phyloP scores from a whole-genome alignment of 176 grass and related monocot genomes.

The Zea luxurians region DNA sequence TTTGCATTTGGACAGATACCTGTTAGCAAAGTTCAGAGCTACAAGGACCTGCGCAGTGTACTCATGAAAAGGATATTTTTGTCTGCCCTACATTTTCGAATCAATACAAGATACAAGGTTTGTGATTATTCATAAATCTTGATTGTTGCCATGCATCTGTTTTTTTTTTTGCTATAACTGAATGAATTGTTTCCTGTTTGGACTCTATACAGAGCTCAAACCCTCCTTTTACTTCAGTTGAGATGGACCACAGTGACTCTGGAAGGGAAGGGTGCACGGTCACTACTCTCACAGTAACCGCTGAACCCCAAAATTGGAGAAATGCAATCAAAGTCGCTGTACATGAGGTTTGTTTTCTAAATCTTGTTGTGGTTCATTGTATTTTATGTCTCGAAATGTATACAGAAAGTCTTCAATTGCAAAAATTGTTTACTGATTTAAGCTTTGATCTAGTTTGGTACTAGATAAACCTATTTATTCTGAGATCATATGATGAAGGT shows the following conservation, averaged over 20 bases:
- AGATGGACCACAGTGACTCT: constrained; percentile 98
- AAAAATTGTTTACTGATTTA: background rate
- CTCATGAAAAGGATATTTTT: constrained; percentile 99
- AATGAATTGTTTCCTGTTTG: background rate
- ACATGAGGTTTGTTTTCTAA: constrained; percentile 76
- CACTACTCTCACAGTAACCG: constrained; percentile 93
- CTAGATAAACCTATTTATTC: constrained; percentile 4
- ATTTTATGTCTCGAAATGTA: constrained; percentile 13
- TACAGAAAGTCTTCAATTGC: background rate
- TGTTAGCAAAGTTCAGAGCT: constrained; percentile 67
- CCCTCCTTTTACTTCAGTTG: constrained; percentile 94
- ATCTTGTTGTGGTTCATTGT: background rate
- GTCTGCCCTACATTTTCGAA: constrained; percentile 88
- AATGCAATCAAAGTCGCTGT: constrained; percentile 95
- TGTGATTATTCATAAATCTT: constrained; percentile 21
- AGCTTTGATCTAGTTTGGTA: background rate
- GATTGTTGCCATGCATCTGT: constrained; percentile 15
- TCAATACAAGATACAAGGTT: constrained; percentile 99
- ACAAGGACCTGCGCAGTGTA: constrained; percentile 75
- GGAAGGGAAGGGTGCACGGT: constrained; percentile 97
- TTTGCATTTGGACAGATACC: constrained; percentile 67
- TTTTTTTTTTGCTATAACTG: constrained; percentile 12
- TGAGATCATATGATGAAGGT: background rate
- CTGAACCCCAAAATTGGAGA: constrained; percentile 88
- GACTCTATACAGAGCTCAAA: constrained; percentile 83